phyloP scores from a whole-genome alignment of 352 stramenopile species.

The Thalassiosira sp. region DNA sequence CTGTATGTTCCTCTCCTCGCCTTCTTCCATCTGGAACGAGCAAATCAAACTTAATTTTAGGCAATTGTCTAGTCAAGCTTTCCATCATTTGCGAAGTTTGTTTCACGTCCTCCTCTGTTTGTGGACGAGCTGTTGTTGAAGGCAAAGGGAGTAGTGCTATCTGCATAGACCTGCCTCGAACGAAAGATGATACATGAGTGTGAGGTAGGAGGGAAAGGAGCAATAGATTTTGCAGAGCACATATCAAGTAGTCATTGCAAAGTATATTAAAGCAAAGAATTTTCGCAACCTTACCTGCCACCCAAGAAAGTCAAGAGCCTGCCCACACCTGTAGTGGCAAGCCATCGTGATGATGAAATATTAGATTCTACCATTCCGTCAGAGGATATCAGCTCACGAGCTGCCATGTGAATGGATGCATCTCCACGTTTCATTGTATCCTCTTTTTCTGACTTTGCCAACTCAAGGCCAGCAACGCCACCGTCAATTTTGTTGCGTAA shows the following conservation, averaged over 20 bases:
- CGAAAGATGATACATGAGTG: no score
- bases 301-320: slow-evolving; percentile 69
- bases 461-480: slow-evolving; percentile 65
- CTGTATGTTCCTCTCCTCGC: slow-evolving; percentile 20
- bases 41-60: slow-evolving; percentile 71
- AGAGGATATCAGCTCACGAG: slow-evolving; percentile 53
- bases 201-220: no score
- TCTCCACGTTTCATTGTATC: slow-evolving; percentile 60
- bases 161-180: slow-evolving; percentile 74
- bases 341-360: slow-evolving; percentile 61
- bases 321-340: slow-evolving; percentile 68
- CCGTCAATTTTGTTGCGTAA: slow-evolving; percentile 64
- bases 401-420: slow-evolving; percentile 71
- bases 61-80: slow-evolving; percentile 65
- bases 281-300: no score
- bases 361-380: slow-evolving; percentile 28
- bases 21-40: slow-evolving; percentile 53
- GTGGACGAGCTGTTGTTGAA: slow-evolving; percentile 28
- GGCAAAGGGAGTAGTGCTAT: slow-evolving; percentile 72
- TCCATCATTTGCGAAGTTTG: slow-evolving; percentile 55
- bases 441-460: slow-evolving; percentile 71
- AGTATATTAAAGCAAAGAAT: no score
- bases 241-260: no score
- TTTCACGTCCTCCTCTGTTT: slow-evolving; percentile 37
- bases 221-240: no score